These are phyloP conservation scores for Parafenestella ontariensis DNA, from an alignment of 2,329 filamentous ascomycete genomes.

Conservation along the genomic window DNA sequence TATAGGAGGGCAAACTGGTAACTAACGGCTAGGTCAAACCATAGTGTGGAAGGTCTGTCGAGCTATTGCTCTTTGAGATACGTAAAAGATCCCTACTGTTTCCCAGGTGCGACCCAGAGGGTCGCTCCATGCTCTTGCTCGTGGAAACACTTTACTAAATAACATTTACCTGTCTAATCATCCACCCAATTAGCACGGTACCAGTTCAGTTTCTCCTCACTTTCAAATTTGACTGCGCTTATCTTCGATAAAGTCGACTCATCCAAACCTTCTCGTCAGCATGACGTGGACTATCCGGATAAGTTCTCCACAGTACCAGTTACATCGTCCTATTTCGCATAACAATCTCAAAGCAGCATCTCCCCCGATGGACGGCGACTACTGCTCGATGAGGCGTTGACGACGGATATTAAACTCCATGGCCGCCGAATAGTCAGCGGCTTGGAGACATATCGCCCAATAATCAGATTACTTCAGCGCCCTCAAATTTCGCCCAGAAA, in stretches of 20 bases:
- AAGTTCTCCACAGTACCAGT: background rate
- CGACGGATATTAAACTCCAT: background rate
- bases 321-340: slow-evolving; percentile 13
- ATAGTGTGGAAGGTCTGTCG: too few species aligned
- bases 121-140: too few species aligned
- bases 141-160: too few species aligned
- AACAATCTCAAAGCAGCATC: slow-evolving; percentile 19
- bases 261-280: background rate
- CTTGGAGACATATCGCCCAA: slow-evolving; percentile 10
- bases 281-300: background rate
- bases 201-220: too few species aligned
- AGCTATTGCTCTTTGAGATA: too few species aligned
- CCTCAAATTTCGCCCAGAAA: slow-evolving; percentile 4
- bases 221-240: too few species aligned
- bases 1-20: too few species aligned
- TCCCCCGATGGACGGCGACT: slow-evolving; percentile 11
- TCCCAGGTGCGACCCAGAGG: too few species aligned
- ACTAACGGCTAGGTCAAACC: too few species aligned
- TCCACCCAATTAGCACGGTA: too few species aligned
- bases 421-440: slow-evolving; percentile 2
- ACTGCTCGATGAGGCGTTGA: slow-evolving; percentile 3
- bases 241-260: background rate
- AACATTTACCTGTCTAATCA: too few species aligned
- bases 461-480: slow-evolving; percentile 1
- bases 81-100: too few species aligned